phyloP scores from a whole-genome alignment of 495 filamentous ascomycete species.

The Hypoxylon cercidicola region DNA sequence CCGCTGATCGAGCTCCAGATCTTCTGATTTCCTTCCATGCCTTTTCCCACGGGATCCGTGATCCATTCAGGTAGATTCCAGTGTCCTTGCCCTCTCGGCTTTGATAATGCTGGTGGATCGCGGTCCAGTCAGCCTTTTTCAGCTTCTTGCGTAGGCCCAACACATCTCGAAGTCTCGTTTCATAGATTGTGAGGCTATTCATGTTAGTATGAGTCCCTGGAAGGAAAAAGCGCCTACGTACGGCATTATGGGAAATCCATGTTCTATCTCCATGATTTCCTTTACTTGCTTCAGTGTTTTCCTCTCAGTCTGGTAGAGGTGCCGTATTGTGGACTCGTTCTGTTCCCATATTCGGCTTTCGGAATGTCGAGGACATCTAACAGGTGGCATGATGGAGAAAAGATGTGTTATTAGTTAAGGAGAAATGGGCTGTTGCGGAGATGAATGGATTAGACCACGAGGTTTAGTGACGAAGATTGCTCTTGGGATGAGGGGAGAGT shows the following conservation, averaged over 20 bases:
- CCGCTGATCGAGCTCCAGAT: conserved; percentile 19
- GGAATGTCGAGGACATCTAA: neutral
- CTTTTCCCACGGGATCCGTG: conserved; percentile 32
- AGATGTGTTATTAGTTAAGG: neutral
- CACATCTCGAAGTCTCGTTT: conserved; percentile 35
- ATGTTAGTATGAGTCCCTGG: neutral
- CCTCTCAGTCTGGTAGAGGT: conserved; percentile 29
- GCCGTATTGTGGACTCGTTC: conserved; percentile 14
- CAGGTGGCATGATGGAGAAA: conserved; percentile 10
- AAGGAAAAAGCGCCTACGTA: neutral
- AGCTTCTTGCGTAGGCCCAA: conserved; percentile 38
- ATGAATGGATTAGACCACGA: neutral
- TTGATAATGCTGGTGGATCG: conserved; percentile 25
- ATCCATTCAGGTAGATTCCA: conserved; percentile 31
- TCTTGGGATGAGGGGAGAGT: neutral
- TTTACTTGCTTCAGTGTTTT: conserved; percentile 35
- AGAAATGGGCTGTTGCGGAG: too few species aligned
- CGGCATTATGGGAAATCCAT: conserved; percentile 27
- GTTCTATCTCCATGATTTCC: conserved; percentile 32
- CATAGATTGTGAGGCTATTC: conserved; percentile 34
- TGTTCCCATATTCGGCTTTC: conserved; percentile 15
- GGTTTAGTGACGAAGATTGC: neutral
- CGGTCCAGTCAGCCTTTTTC: conserved; percentile 31
- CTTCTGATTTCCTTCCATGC: conserved; percentile 38
- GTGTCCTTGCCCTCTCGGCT: conserved; percentile 24